These are phyloP conservation scores for Fusarium guadeloupense DNA, from an alignment of 2,329 filamentous ascomycete genomes.

Conservation along the genomic window DNA sequence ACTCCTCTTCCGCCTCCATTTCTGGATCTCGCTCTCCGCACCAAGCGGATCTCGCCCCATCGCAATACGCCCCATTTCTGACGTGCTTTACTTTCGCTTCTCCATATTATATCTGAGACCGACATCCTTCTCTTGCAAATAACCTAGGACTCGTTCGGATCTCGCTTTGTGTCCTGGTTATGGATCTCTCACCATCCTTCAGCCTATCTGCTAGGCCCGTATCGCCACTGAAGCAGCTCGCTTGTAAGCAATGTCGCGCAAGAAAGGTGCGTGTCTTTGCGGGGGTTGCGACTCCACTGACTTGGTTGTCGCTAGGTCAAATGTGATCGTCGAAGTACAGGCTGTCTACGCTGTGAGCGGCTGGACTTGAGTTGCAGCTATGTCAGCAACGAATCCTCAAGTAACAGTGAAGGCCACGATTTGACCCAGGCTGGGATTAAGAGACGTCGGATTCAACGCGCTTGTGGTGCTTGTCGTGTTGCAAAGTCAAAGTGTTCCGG, in stretches of 20 bases:
- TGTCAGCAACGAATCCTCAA: neutral
- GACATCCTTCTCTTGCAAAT: neutral
- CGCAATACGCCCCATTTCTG: constrained; percentile 10
- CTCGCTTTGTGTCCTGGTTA: constrained; percentile 13
- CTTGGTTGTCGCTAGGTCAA: constrained; percentile 31
- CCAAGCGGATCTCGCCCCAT: constrained; percentile 17
- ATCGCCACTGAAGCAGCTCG: constrained; percentile 9
- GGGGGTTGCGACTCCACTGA: constrained; percentile 12
- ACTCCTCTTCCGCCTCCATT: neutral
- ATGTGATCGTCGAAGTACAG: constrained; percentile 35
- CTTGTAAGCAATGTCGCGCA: constrained; percentile 39
- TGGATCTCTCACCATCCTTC: neutral
- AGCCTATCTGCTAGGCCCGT: neutral
- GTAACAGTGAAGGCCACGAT: neutral
- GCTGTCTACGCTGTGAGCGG: constrained; percentile 34
- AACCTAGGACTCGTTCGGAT: constrained; percentile 19
- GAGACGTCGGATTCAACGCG: constrained; percentile 37
- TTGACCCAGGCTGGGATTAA: constrained; percentile 45
- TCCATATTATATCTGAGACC: neutral
- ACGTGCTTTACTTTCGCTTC: constrained; percentile 14
- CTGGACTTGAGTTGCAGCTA: constrained; percentile 29
- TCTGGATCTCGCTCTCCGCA: constrained; percentile 30
- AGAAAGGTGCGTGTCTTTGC: constrained; percentile 32
- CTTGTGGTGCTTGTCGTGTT: constrained; percentile 48
- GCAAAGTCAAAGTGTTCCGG: constrained; percentile 51